Base-by-base conservation (phyloP, 2,329 filamentous ascomycete species). In the Fusarium bactridioides region DNA sequence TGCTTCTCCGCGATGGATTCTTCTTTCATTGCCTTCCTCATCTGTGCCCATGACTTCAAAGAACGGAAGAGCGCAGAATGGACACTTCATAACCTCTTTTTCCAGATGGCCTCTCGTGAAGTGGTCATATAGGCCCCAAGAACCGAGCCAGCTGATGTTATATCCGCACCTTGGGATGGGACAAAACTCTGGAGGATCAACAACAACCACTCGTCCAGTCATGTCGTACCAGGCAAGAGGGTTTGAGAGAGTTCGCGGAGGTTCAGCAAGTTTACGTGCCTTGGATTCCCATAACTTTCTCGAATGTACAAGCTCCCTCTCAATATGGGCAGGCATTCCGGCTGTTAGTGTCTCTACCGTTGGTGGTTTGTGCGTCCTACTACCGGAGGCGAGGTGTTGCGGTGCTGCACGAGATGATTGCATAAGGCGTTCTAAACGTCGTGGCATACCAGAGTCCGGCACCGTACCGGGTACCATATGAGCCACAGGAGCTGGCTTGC, bases 1-100 rank as follows among this genome's bases (percentile, higher is more conserved):
- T 1, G 60, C 27, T 1, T 29, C 16, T 6, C 60, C 45, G 5
- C 44, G 29, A 4, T 18, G 10, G 7, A n/a, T 13, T 11, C 27
- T 8, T 7, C 31, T 15, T 6, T 16, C 13, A 7, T 41, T 18
- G 2, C 48, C 57, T 11, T 38, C 10, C 1, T 38, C 38, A 11
- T 48, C 41, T 5, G 18, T 33, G 5, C 40, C 33, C 0, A 12
- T 1, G 6, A 12, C 33, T 19, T 21, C 12, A 5, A 23, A 23
- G 33, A 77, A 76, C 6, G 40, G 19, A 18, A 75, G 48, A 1
- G 37, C 13, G 6, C 75, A 77, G 29, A 77, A 75, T 9, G 75
- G 70, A 5, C 75, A 77, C 3, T 13, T 7, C 3, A 44, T 18
- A 8, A 45, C 7, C 4, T 50, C n/a, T 1, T 16, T 4, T 4